Evolutionary conservation across 352 stramenopile species (phyloP).

Genomic region (Hyaloperonospora brassicae): DNA sequence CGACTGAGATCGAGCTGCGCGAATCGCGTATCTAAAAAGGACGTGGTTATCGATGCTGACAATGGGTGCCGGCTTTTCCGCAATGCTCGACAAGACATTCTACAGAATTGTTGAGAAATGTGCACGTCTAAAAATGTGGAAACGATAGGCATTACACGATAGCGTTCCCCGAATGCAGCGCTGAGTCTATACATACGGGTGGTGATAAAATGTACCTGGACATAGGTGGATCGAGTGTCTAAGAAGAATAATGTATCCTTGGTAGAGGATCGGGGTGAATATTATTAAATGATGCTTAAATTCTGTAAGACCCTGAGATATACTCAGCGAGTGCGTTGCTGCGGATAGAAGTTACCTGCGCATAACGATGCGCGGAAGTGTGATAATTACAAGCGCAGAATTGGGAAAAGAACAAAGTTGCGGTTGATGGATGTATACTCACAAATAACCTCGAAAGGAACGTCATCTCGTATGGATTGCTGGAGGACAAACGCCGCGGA

Average conservation of each 20-base stretch:
- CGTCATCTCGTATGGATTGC: slow-evolving; percentile 17
- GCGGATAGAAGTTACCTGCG: neutral
- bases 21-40: neutral
- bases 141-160: too few relatives aligned
- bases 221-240: too few relatives aligned
- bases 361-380: neutral
- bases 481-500: slow-evolving; percentile 12
- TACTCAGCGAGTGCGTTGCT: neutral
- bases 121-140: too few relatives aligned
- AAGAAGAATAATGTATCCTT: neutral
- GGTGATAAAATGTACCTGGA: too few relatives aligned
- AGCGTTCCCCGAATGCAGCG: too few relatives aligned
- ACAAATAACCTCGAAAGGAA: slow-evolving; percentile 12
- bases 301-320: neutral
- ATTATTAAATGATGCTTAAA: neutral
- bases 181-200: too few relatives aligned
- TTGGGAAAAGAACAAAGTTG: neutral
- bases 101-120: too few relatives aligned
- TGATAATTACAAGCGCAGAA: neutral
- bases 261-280: slow-evolving; percentile 4
- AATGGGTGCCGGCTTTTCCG: neutral
- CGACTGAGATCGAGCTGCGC: neutral
- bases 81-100: neutral
- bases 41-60: neutral
- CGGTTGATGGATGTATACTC: neutral